A percentile compares a stretch with the other conserved stretches of the same genome.
Evolutionary conservation across 2,329 filamentous ascomycete genomes (phyloP).

Genomic region (Tricladium varicosporioides): DNA sequence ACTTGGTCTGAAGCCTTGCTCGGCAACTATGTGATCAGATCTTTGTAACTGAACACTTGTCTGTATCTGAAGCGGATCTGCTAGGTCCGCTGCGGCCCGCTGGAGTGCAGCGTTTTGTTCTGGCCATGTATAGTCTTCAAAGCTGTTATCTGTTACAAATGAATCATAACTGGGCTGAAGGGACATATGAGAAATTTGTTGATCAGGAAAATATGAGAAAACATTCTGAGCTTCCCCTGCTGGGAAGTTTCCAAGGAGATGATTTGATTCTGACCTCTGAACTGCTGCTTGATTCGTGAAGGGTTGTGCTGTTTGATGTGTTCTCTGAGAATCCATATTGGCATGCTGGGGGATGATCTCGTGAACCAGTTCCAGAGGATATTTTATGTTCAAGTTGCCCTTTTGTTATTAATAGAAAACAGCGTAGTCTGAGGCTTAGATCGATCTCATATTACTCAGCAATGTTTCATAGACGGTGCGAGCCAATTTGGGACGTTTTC

Average conservation of each 20-base stretch:
- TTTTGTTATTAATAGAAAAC: neutral
- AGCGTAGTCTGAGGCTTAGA: neutral
- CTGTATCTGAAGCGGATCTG: neutral
- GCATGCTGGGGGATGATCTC: neutral
- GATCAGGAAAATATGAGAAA: neutral
- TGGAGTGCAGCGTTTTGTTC: neutral
- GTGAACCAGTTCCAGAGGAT: neutral
- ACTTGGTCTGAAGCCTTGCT: neutral
- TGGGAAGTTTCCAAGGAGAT: neutral
- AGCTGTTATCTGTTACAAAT: neutral
- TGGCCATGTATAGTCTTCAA: conserved; percentile 1
- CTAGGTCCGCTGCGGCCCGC: neutral
- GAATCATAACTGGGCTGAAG: neutral
- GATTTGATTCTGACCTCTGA: neutral
- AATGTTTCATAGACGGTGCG: neutral
- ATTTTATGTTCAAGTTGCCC: neutral
- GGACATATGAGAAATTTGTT: neutral
- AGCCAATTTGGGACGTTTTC: neutral
- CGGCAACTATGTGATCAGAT: neutral
- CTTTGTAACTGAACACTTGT: neutral
- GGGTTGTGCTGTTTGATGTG: neutral
- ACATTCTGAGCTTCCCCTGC: neutral
- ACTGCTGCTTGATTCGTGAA: neutral
- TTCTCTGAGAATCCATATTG: neutral
- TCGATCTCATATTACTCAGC: neutral